A percentile compares a stretch with the other conserved stretches of the same genome.
Conservation (phyloP, 2,329 filamentous ascomycete species). For the Paraphoma chrysanthemicola region DNA sequence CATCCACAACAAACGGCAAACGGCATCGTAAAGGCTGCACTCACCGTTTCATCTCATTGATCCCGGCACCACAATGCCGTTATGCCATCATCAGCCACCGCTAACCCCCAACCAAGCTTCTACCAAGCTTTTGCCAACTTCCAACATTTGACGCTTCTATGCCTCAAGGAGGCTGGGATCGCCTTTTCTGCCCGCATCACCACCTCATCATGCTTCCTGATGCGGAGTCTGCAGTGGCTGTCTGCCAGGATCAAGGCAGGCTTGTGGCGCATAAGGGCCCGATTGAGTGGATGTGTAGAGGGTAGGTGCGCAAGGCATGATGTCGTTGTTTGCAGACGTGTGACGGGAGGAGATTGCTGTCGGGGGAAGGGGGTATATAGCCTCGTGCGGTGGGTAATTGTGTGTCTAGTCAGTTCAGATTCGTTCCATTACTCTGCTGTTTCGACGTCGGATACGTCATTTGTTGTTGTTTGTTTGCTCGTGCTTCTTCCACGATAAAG, state of each 20-base stretch:
- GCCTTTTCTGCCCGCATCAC: slow-evolving; percentile 8
- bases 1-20: background rate
- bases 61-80: slow-evolving; percentile 3
- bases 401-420: background rate
- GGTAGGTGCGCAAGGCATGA: slow-evolving; percentile 13
- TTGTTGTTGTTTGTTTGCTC: background rate
- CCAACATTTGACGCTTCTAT: slow-evolving; percentile 15
- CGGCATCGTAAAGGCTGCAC: slow-evolving; percentile 2
- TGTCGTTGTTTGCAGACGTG: slow-evolving; percentile 12
- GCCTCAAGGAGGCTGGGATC: slow-evolving; percentile 14
- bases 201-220: slow-evolving; percentile 1
- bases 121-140: slow-evolving; percentile 33
- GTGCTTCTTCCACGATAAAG: background rate
- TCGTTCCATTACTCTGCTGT: background rate
- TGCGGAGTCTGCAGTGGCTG: slow-evolving; percentile 6
- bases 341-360: slow-evolving; percentile 4
- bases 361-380: background rate
- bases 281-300: slow-evolving; percentile 6
- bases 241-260: slow-evolving; percentile 31
- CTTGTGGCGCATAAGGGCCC: slow-evolving; percentile 35
- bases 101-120: slow-evolving; percentile 24
- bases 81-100: slow-evolving; percentile 32
- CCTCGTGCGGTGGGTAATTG: background rate
- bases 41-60: slow-evolving; percentile 10
- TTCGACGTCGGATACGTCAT: background rate